Evolutionary conservation across 305 asterid genomes (phyloP).

Genomic region (Petunia hybrid): DNA sequence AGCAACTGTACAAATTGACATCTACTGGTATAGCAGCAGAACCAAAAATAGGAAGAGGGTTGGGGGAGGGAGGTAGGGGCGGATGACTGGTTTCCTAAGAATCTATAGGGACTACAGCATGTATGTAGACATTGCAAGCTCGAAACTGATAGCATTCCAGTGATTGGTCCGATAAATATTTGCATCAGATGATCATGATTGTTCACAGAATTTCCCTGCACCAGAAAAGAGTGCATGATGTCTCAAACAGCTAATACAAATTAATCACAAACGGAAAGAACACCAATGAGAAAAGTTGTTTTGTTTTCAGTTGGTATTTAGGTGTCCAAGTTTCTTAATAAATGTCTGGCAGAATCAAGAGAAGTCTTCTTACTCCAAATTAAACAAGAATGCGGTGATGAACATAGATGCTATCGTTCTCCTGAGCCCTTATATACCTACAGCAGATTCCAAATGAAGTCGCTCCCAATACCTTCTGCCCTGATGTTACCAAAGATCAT

Average conservation of each 20-base stretch:
- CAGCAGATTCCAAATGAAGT: neutral
- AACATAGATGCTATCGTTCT: neutral
- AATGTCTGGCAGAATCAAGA: slow-evolving; percentile 1
- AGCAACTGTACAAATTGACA: slow-evolving; percentile 25
- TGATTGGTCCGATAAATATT: slow-evolving; percentile 13
- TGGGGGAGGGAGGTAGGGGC: neutral
- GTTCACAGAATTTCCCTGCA: slow-evolving; percentile 24
- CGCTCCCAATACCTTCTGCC: slow-evolving; percentile 18
- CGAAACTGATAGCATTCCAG: slow-evolving; percentile 27
- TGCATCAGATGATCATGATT: slow-evolving; percentile 1
- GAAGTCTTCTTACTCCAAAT: slow-evolving; percentile 13
- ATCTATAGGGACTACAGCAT: slow-evolving; percentile 8
- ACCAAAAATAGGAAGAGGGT: neutral
- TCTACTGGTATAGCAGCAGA: slow-evolving; percentile 23
- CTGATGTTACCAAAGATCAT: slow-evolving; percentile 11
- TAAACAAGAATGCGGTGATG: slow-evolving; percentile 5
- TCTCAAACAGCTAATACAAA: slow-evolving; percentile 17
- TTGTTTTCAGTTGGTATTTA: slow-evolving; percentile 5
- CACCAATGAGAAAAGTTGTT: neutral
- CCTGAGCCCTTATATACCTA: neutral
- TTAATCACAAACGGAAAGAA: neutral
- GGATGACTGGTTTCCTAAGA: neutral
- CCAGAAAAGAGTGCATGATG: slow-evolving; percentile 2
- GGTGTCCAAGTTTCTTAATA: neutral
- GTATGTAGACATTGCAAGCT: slow-evolving; percentile 14